Evolutionary conservation across 208 protist species (phyloP).

Genomic region (Wallacemonas rigidus): DNA sequence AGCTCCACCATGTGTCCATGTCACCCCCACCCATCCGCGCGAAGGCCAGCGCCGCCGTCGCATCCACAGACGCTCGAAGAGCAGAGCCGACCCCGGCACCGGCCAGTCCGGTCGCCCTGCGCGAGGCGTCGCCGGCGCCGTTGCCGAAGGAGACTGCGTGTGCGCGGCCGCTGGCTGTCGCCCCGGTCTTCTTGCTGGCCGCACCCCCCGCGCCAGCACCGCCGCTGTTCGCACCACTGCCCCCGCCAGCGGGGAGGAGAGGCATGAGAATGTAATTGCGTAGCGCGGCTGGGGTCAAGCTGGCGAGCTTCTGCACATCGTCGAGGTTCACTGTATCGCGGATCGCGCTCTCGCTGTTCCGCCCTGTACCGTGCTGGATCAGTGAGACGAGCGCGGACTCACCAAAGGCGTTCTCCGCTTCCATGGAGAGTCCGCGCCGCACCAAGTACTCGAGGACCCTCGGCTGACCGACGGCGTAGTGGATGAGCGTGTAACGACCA

Average conservation of each 20-base stretch:
- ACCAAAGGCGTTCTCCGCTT: constrained; percentile 66
- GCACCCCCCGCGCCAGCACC: neutral
- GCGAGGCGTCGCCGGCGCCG: neutral
- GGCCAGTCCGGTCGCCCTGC: no score
- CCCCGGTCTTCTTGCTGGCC: neutral
- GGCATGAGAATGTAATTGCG: constrained; percentile 82
- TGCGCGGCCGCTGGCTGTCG: neutral
- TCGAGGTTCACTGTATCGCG: constrained; percentile 27
- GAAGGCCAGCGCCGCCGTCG: neutral
- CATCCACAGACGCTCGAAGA: no score
- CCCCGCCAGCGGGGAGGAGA: constrained; percentile 22
- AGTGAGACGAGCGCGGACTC: constrained; percentile 74
- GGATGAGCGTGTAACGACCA: constrained; percentile 85
- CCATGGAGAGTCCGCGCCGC: constrained; percentile 62
- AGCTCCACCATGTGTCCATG: constrained; percentile 48
- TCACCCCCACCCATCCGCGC: constrained; percentile 17
- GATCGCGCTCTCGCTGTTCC: constrained; percentile 55
- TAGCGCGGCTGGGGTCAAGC: constrained; percentile 40
- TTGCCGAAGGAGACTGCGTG: neutral
- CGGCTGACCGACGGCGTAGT: constrained; percentile 79
- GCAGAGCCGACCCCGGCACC: no score
- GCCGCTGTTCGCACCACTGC: neutral
- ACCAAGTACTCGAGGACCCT: constrained; percentile 33
- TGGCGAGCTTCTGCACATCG: constrained; percentile 36
- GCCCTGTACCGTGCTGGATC: constrained; percentile 71